Base-by-base conservation (phyloP, 306 rosid genomes). In the Hylodesmum podocarpum region DNA sequence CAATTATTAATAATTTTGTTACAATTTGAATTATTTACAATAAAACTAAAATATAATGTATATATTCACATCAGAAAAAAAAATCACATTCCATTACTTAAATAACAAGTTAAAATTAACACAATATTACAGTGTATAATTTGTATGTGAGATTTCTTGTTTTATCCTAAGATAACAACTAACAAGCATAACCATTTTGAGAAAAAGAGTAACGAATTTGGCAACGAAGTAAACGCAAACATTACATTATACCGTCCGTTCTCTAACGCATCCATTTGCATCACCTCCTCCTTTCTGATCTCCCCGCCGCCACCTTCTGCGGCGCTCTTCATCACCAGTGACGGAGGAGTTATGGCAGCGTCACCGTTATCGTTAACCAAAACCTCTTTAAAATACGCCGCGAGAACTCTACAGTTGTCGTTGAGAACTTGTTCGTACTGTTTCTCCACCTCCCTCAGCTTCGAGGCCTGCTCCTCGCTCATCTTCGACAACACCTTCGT, bases 241-340 rank as follows among this genome's bases (percentile, higher is more conserved):
- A 89, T 91, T 94, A 94, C 98, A 85, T 94, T 91, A 86, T 90
- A 83, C 91, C 92, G 98, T 87, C 93, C 88, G 83, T 86, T 90
- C 77, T 72, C 54, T 6, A 84, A 78, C 55, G n/a, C 36, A 64
- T 76, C 41, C 46, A 77, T 79, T 75, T 58, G 69, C 44, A 79
- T 76, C 65, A 81, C 76, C 69, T 82, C 80, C 78, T 73, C 80
- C 64, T 65, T 64, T 37, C 8, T 64, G 15, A 11, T 19, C 70
- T 77, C 75, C 70, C 58, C 3, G n/a, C 36, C 7, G 13, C 33
- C 81, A 22, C 41, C 75, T 33, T 82, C 72, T 21, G 62, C 63
- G 1, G 34, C 19, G 10, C 57, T 76, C 16, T 76, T 86, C 76
- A 84, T 27, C 4, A 68, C 43, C 81, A 87, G 54, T 47, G 81